Percentiles rank a stretch among this genome's conserved stretches.
phyloP scores from a whole-genome alignment of 768 basidiomycete species.

The Rhizopogon rudus region DNA sequence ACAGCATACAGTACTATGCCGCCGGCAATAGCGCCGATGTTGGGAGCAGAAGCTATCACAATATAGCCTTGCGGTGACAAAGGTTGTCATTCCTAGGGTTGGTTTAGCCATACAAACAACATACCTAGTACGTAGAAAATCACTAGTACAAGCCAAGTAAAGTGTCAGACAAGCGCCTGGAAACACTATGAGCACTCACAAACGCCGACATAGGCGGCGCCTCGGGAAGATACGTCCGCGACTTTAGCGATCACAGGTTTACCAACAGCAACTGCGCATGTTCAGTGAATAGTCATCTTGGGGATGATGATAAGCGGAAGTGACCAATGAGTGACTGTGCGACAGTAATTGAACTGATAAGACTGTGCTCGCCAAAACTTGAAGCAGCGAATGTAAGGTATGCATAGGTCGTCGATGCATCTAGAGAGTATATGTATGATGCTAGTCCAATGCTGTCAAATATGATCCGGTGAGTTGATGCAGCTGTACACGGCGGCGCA shows the following conservation, averaged over 20 bases:
- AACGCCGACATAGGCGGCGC: constrained; percentile 54
- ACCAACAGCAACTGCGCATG: constrained; percentile 35
- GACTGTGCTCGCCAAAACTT: constrained; percentile 46
- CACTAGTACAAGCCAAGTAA: constrained; percentile 24
- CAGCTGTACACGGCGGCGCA: background rate
- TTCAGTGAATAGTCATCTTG: constrained; percentile 7
- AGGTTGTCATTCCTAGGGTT: background rate
- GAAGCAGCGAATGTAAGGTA: constrained; percentile 59
- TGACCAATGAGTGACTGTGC: constrained; percentile 52
- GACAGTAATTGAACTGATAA: constrained; percentile 50
- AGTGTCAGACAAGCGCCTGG: background rate
- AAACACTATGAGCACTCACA: constrained; percentile 32
- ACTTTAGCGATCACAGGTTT: constrained; percentile 75
- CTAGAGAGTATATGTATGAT: constrained; percentile 75
- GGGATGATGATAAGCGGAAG: constrained; percentile 11
- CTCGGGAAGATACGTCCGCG: constrained; percentile 66
- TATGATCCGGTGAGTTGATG: background rate
- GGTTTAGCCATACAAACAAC: constrained; percentile 10
- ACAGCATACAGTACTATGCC: constrained; percentile 57
- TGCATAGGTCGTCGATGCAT: constrained; percentile 61
- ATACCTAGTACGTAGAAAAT: constrained; percentile 57
- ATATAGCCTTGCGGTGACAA: constrained; percentile 35
- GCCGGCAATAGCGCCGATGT: constrained; percentile 40
- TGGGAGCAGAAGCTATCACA: constrained; percentile 47
- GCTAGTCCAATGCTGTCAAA: constrained; percentile 50